phyloP scores from a whole-genome alignment of 2,329 filamentous ascomycete species.

The Zasmidium angulare region DNA sequence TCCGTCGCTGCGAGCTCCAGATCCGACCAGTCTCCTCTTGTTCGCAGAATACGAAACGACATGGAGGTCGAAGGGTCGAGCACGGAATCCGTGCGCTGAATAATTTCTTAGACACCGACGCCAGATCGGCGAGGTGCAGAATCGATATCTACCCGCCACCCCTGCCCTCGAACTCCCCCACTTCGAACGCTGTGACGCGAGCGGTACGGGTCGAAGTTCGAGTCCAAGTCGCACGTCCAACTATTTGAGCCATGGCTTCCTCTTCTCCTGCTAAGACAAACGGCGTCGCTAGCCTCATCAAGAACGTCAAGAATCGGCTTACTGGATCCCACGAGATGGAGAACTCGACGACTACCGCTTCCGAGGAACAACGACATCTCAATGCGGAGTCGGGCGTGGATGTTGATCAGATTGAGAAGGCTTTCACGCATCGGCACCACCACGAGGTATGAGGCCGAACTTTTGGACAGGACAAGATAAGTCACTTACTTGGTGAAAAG shows the following conservation, averaged over 20 bases:
- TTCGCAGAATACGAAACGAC: no score
- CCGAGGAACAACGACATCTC: background rate
- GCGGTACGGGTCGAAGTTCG: background rate
- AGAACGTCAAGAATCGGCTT: constrained; percentile 9
- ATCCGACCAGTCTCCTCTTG: no score
- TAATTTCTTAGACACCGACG: background rate
- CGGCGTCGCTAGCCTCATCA: constrained; percentile 8
- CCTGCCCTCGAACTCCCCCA: background rate
- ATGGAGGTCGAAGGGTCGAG: no score
- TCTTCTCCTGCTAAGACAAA: constrained; percentile 1
- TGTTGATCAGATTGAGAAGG: constrained; percentile 7
- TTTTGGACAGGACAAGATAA: constrained; percentile 1
- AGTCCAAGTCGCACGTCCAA: background rate
- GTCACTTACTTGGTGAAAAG: constrained; percentile 12
- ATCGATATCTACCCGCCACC: background rate
- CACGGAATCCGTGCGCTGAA: background rate
- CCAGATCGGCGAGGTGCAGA: background rate
- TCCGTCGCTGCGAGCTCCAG: no score
- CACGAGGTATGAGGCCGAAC: constrained; percentile 8
- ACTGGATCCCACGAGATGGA: constrained; percentile 7
- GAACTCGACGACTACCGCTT: background rate
- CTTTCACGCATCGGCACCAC: constrained; percentile 4
- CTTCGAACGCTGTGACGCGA: background rate
- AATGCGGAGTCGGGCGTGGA: background rate
- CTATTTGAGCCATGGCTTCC: background rate